Evolutionary conservation across 257 asterid species (phyloP).

Genomic region (Datura wrightii): DNA sequence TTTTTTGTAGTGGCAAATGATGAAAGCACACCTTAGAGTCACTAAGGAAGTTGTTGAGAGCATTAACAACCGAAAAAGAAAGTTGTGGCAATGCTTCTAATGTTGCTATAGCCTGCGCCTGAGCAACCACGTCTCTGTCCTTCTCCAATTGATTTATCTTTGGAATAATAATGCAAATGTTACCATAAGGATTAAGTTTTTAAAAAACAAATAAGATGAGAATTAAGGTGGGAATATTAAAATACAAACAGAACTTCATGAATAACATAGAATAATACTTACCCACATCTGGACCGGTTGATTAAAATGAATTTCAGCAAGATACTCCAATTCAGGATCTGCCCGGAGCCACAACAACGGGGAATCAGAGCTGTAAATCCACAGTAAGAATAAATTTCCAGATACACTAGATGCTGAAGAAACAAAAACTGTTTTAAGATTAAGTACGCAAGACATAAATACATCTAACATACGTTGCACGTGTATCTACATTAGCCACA

Average conservation of each 20-base stretch:
- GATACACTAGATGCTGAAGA: constrained; percentile 25
- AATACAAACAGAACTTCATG: constrained; percentile 6
- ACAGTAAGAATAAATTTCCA: constrained; percentile 11
- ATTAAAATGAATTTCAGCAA: constrained; percentile 84
- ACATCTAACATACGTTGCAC: constrained; percentile 67
- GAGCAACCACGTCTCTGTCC: constrained; percentile 98
- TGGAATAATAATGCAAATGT: constrained; percentile 36
- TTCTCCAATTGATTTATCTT: constrained; percentile 96
- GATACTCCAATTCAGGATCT: constrained; percentile 99
- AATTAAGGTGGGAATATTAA: neutral
- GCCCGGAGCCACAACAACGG: constrained; percentile 97
- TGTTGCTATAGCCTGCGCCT: constrained; percentile 88
- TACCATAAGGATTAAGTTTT: constrained; percentile 27
- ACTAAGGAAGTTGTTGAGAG: constrained; percentile 76
- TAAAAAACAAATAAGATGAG: neutral
- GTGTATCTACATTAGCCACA: constrained; percentile 63
- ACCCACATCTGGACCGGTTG: constrained; percentile 99
- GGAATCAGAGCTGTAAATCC: constrained; percentile 84
- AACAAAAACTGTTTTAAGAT: neutral
- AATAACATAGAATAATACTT: constrained; percentile 47
- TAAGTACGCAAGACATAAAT: constrained; percentile 23
- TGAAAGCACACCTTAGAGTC: constrained; percentile 87
- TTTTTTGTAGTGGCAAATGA: neutral
- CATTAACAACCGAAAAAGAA: constrained; percentile 79
- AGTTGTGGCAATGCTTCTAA: constrained; percentile 82